Evolutionary conservation across 805 yeast species (phyloP), one percentile per base, ranked within the genome.

Genomic region (Nakazawaea wickerhamii): DNA sequence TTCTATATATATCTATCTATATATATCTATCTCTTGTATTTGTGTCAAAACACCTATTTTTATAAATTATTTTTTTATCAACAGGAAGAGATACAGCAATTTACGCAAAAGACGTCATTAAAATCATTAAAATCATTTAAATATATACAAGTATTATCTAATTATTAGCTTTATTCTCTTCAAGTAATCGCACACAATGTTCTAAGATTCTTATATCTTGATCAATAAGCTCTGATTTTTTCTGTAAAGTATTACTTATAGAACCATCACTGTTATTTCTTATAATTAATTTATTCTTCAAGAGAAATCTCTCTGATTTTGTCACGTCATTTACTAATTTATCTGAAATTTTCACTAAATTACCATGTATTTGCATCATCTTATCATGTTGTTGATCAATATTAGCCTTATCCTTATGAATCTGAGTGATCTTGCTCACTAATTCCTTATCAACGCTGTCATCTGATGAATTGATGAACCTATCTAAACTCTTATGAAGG

Each of bases 191-290:
- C 39, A 71, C 50, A 0, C 88, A 71, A 32, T 66, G 61, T 55
- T 88, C 96, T 34, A 88, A 58, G 1, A 85, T 77, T 36, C 95
- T 61, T 15, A 89, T 60, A 39, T 81, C 79, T 49, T 82, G 84
- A 58, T 88, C 95, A 2, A 85, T 54, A 13, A 71, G 47, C 55
- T 88, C 96, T 0, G 87, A 79, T 50, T 77, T 68, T 33, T 67
- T 65, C 51, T 79, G 85, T 3, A 75, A 55, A 3, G 38, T 19
- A 39, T 55, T 54, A 17, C 26, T 14, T 22, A 30, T 14, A 31
- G 31, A 21, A 21, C 25, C 19, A 26, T 25, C 36, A 15, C 26
- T 32, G 5, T 35, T 47, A 43, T 14, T 42, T 35, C 40, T 49
- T 43, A 8, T 43, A 41, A 36, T 27, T 33, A 40, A 34, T 21